Conservation (phyloP, 805 yeast genomes). For the Komagataella kurtzmanii region DNA sequence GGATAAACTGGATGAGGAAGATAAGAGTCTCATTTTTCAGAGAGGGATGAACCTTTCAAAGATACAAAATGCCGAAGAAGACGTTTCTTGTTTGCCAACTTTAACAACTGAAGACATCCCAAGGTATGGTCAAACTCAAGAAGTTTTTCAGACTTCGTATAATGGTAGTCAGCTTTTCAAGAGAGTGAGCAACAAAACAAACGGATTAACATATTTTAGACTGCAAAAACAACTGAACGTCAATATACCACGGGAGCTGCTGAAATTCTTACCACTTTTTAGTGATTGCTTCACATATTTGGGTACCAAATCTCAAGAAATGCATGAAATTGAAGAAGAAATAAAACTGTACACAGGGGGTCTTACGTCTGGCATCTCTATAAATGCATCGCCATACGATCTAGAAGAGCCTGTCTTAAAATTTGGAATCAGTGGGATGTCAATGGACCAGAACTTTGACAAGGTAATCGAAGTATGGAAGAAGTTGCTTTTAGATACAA, state of each 20-base stretch:
- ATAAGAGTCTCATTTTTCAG: constrained; percentile 39
- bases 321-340: constrained; percentile 75
- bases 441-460: constrained; percentile 49
- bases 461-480: constrained; percentile 53
- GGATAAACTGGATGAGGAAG: constrained; percentile 33
- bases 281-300: constrained; percentile 69
- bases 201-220: constrained; percentile 69
- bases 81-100: constrained; percentile 70
- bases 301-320: constrained; percentile 63
- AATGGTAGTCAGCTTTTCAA: constrained; percentile 12
- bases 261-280: constrained; percentile 66
- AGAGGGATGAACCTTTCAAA: constrained; percentile 48
- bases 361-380: constrained; percentile 44
- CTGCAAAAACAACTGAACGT: constrained; percentile 47
- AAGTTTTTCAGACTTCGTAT: not conserved
- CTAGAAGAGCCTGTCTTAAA: constrained; percentile 34
- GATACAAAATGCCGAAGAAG: constrained; percentile 58
- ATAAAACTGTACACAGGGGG: constrained; percentile 84
- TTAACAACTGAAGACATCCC: constrained; percentile 64
- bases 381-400: constrained; percentile 39
- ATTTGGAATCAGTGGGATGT: constrained; percentile 52
- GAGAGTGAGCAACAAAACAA: constrained; percentile 31
- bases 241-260: constrained; percentile 43
- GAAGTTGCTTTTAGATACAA: constrained; percentile 57
- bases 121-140: constrained; percentile 21